A percentile compares a stretch with the other conserved stretches of the same genome.
phyloP scores from a whole-genome alignment of 495 filamentous ascomycete genomes.

The Rhizodiscina lignyota region DNA sequence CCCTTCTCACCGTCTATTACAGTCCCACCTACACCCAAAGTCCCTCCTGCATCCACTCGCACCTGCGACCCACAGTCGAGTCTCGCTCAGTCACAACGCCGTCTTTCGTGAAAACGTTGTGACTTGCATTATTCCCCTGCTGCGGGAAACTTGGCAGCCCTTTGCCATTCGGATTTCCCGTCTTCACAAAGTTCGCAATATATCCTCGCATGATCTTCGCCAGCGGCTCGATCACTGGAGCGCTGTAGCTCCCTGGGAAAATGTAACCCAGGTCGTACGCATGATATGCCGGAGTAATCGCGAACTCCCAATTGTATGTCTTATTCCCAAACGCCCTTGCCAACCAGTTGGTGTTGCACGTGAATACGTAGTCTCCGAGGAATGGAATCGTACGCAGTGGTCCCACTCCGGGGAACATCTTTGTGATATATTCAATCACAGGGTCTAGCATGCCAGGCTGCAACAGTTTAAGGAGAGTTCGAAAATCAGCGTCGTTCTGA shows the following conservation, averaged over 20 bases:
- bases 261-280: conserved; percentile 36
- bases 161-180: conserved; percentile 26
- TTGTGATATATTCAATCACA: conserved; percentile 18
- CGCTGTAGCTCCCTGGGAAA: conserved; percentile 19
- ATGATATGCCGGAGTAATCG: conserved; percentile 39
- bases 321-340: conserved; percentile 29
- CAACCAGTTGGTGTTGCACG: conserved; percentile 32
- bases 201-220: conserved; percentile 42
- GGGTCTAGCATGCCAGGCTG: conserved; percentile 5
- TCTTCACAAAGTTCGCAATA: conserved; percentile 36
- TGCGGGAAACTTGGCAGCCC: conserved; percentile 25
- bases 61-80: too few relatives aligned
- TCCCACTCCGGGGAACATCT: conserved; percentile 25
- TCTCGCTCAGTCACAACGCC: too few relatives aligned
- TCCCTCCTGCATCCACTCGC: too few relatives aligned
- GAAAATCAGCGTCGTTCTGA: conserved; percentile 13
- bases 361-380: conserved; percentile 20
- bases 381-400: conserved; percentile 16
- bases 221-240: conserved; percentile 27
- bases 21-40: too few relatives aligned
- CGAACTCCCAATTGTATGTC: conserved; percentile 44
- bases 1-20: too few relatives aligned
- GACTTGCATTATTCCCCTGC: too few relatives aligned
- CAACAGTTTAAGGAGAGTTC: conserved; percentile 1
- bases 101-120: too few relatives aligned